Evolutionary conservation across 139 green algal genomes (phyloP).

Genomic region (Chlamydomonas schloesseri): DNA sequence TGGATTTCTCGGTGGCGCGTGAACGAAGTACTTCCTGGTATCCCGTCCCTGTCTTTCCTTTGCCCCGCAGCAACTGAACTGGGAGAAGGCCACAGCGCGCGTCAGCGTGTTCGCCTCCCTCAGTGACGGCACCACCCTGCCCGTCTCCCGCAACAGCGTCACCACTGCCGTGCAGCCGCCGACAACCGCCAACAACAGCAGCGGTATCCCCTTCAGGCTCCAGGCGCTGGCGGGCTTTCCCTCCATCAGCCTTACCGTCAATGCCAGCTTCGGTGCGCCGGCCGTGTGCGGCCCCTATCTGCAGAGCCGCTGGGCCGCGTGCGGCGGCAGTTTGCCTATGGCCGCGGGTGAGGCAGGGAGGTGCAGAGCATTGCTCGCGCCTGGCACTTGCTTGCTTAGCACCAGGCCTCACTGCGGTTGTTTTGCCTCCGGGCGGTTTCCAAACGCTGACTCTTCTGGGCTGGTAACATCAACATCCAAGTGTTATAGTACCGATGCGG

Average conservation of each 20-base stretch:
- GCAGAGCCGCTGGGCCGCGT: constrained; percentile 41
- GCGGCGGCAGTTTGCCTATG: constrained; percentile 23
- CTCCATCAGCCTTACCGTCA: constrained; percentile 38
- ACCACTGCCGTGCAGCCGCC: background rate
- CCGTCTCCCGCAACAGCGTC: constrained; percentile 25
- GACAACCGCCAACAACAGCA: background rate
- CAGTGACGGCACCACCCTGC: constrained; percentile 45
- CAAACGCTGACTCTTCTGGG: too few relatives aligned
- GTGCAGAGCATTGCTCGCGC: too few relatives aligned
- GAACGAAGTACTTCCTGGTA: too few relatives aligned
- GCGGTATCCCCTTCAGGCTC: constrained; percentile 14
- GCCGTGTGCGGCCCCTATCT: constrained; percentile 41
- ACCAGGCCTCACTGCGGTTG: too few relatives aligned
- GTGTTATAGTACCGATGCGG: too few relatives aligned
- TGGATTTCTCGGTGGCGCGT: too few relatives aligned
- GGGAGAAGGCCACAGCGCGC: constrained; percentile 34
- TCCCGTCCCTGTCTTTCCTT: too few relatives aligned
- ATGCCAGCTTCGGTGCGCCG: constrained; percentile 41
- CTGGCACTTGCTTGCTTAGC: background rate
- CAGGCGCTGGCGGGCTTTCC: constrained; percentile 1
- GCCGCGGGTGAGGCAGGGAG: constrained; percentile 19
- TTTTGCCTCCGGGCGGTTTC: too few relatives aligned
- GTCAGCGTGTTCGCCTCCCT: constrained; percentile 52
- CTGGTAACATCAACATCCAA: too few relatives aligned
- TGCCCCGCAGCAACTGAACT: constrained; percentile 37